Conservation (phyloP, 2,329 filamentous ascomycete species). For the Aspergillus viridinutans region DNA sequence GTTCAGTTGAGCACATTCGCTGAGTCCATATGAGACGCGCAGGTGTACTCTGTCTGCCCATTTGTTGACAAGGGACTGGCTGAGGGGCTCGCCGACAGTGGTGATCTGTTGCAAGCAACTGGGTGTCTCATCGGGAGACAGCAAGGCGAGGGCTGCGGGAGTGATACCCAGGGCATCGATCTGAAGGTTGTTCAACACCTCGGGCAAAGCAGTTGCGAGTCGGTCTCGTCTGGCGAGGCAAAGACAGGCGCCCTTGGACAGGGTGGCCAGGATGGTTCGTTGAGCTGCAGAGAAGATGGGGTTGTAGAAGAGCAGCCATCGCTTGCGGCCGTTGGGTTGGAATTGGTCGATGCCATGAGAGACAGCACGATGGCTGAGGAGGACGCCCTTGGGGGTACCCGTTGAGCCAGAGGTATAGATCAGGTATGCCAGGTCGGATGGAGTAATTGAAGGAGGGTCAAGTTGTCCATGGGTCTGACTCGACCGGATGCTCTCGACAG, state of each 20-base stretch:
- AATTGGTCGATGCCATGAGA: constrained; percentile 28
- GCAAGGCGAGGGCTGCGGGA: not conserved
- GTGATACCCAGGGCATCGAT: not conserved
- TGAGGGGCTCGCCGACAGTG: not conserved
- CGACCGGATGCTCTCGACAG: not conserved
- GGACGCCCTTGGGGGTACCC: constrained; percentile 48
- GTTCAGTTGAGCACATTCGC: not conserved
- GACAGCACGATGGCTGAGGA: not conserved
- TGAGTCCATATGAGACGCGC: not conserved
- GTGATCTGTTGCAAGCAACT: not conserved
- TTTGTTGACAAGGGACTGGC: not conserved
- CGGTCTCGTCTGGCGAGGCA: not conserved
- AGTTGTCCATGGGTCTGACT: not conserved
- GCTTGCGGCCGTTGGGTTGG: not conserved
- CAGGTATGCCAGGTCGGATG: constrained; percentile 53
- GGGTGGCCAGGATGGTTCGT: not conserved
- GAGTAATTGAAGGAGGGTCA: not conserved
- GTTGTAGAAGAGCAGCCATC: constrained; percentile 1
- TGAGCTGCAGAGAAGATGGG: not conserved
- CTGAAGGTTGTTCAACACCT: not conserved
- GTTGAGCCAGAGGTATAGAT: constrained; percentile 49
- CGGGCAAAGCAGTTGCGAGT: not conserved
- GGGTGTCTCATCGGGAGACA: not conserved
- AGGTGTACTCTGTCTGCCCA: not conserved
- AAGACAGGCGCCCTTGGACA: not conserved